Percentiles rank a stretch among this genome's conserved stretches.
Conservation (phyloP, 805 yeast species). For the Candida awuae region DNA sequence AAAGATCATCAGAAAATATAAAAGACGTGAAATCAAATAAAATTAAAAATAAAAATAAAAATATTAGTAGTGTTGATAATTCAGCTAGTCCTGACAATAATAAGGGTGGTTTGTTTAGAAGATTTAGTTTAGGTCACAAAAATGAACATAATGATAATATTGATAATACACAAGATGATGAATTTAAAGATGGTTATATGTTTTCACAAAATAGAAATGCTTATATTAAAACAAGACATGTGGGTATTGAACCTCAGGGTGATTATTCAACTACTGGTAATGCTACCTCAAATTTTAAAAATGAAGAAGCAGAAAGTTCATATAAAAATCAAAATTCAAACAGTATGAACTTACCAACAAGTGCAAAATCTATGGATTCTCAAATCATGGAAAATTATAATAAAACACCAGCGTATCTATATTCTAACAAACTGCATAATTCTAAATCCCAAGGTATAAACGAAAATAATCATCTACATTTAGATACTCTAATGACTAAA, state of each 20-base stretch:
- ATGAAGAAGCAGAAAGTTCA: neutral
- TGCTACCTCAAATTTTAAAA: neutral
- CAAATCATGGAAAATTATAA: neutral
- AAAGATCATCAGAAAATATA: too few species aligned
- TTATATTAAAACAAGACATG: neutral
- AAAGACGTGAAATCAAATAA: too few species aligned
- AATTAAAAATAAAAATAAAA: too few species aligned
- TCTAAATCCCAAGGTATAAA: too few species aligned
- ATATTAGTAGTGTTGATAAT: neutral
- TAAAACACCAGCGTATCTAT: neutral
- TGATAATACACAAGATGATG: neutral
- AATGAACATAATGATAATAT: neutral
- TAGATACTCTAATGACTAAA: too few species aligned
- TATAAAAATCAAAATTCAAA: neutral
- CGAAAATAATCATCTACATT: too few species aligned
- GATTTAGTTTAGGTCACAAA: slow-evolving; percentile 3
- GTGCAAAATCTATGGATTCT: too few species aligned
- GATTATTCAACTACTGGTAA: neutral
- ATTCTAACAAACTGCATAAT: too few species aligned
- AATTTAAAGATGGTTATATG: neutral
- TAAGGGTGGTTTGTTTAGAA: slow-evolving; percentile 5
- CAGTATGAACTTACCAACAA: too few species aligned
- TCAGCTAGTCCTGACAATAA: neutral
- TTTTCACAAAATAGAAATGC: neutral
- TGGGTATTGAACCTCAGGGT: neutral